phyloP scores from a whole-genome alignment of 257 asterid species.

The Galeopsis tetrahit region DNA sequence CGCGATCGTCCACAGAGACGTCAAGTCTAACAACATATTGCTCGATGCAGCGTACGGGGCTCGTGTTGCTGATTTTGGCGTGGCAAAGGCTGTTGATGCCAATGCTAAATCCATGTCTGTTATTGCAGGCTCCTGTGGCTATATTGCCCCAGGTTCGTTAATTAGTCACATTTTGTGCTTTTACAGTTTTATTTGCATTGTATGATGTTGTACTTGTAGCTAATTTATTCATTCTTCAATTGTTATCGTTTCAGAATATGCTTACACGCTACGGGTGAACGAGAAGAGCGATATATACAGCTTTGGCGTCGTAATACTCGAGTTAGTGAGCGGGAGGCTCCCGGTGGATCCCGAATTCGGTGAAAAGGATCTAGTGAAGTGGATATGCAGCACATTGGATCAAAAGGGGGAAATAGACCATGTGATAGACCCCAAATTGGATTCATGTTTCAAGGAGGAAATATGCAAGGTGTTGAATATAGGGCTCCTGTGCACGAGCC shows the following conservation, averaged over 20 bases:
- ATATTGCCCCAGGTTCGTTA: slow-evolving; percentile 91
- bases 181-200: neutral
- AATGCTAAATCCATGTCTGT: slow-evolving; percentile 86
- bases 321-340: slow-evolving; percentile 71
- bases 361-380: slow-evolving; percentile 88
- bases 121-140: slow-evolving; percentile 98
- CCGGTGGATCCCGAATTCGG: slow-evolving; percentile 92
- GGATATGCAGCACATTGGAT: slow-evolving; percentile 88
- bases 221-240: neutral
- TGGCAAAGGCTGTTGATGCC: slow-evolving; percentile 80
- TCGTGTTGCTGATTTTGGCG: slow-evolving; percentile 91
- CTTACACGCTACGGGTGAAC: slow-evolving; percentile 87
- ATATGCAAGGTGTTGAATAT: slow-evolving; percentile 75
- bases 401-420: slow-evolving; percentile 76
- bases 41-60: slow-evolving; percentile 86
- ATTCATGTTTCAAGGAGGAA: slow-evolving; percentile 84
- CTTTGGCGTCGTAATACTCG: slow-evolving; percentile 86
- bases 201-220: neutral
- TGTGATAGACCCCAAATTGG: slow-evolving; percentile 78
- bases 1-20: slow-evolving; percentile 86
- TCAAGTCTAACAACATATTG: slow-evolving; percentile 86
- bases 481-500: slow-evolving; percentile 95
- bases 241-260: slow-evolving; percentile 65
- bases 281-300: slow-evolving; percentile 97
- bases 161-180: neutral